These are phyloP conservation scores for Lactuca saligna DNA, from an alignment of 129 eudicot species.

Conservation along the genomic window DNA sequence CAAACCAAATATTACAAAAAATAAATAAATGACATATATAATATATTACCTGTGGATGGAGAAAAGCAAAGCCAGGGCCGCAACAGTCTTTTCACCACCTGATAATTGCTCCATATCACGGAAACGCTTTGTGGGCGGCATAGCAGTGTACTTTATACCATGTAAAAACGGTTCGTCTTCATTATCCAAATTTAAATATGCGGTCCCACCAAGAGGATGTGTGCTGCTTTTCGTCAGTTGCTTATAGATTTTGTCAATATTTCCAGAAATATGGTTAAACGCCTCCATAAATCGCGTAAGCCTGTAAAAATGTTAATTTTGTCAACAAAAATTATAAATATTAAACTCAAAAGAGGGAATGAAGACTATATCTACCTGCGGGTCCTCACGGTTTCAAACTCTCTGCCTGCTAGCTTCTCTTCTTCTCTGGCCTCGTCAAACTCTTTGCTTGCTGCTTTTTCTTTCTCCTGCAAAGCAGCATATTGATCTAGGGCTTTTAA, in stretches of 20 bases:
- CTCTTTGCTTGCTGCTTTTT: constrained; percentile 63
- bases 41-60: constrained; percentile 82
- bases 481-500: constrained; percentile 95
- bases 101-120: constrained; percentile 98
- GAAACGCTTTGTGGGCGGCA: constrained; percentile 98
- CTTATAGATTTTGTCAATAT: constrained; percentile 90
- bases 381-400: constrained; percentile 62
- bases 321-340: neutral
- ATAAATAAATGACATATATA: neutral
- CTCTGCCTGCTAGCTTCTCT: constrained; percentile 61
- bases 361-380: constrained; percentile 46
- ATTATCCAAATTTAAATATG: constrained; percentile 83
- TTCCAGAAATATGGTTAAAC: constrained; percentile 70
- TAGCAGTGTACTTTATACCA: constrained; percentile 89
- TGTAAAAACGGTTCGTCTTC: constrained; percentile 90
- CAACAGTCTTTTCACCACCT: constrained; percentile 99
- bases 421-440: constrained; percentile 87
- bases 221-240: constrained; percentile 85
- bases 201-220: constrained; percentile 91
- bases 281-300: constrained; percentile 74
- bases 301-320: constrained; percentile 36
- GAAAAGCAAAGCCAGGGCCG: constrained; percentile 93
- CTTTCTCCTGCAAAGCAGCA: constrained; percentile 80
- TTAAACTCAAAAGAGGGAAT: neutral
- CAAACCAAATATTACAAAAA: neutral